These are phyloP conservation scores for Glycine tomentella DNA, from an alignment of 306 rosid genomes.

Conservation along the genomic window DNA sequence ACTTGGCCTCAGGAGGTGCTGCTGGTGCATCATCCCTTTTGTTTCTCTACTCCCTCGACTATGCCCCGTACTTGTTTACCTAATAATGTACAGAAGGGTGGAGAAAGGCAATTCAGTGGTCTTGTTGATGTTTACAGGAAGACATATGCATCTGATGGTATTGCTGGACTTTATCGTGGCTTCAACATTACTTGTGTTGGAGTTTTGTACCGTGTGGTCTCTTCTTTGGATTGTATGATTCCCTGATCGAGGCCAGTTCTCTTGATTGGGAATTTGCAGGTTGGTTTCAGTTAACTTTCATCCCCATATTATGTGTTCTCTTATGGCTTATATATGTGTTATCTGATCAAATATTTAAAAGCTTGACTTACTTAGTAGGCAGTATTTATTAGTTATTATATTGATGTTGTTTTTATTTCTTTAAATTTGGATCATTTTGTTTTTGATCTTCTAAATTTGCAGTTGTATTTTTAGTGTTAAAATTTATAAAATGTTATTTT, in stretches of 20 bases:
- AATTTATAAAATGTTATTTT: no score
- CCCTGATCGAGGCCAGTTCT: conserved; percentile 79
- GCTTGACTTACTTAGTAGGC: background rate
- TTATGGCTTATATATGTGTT: background rate
- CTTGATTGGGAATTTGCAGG: conserved; percentile 70
- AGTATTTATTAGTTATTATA: background rate
- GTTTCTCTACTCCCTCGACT: conserved; percentile 80
- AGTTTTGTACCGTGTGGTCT: conserved; percentile 87
- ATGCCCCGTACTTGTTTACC: conserved; percentile 87
- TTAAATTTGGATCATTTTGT: background rate
- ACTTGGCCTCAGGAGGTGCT: conserved; percentile 90
- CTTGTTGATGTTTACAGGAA: conserved; percentile 81
- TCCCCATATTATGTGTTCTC: background rate
- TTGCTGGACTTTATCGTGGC: conserved; percentile 91
- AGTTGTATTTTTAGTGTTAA: no score
- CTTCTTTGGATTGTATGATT: conserved; percentile 86
- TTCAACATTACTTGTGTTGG: conserved; percentile 86
- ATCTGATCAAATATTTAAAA: background rate
- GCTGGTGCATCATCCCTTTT: conserved; percentile 85
- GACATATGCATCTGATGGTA: conserved; percentile 77
- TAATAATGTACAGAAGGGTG: conserved; percentile 91
- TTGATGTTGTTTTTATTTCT: background rate
- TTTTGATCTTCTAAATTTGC: no score
- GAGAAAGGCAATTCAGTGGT: conserved; percentile 83
- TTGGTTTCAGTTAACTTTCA: conserved; percentile 24